Conservation (phyloP, 208 protist genomes). For the Strigomonas culicis region DNA sequence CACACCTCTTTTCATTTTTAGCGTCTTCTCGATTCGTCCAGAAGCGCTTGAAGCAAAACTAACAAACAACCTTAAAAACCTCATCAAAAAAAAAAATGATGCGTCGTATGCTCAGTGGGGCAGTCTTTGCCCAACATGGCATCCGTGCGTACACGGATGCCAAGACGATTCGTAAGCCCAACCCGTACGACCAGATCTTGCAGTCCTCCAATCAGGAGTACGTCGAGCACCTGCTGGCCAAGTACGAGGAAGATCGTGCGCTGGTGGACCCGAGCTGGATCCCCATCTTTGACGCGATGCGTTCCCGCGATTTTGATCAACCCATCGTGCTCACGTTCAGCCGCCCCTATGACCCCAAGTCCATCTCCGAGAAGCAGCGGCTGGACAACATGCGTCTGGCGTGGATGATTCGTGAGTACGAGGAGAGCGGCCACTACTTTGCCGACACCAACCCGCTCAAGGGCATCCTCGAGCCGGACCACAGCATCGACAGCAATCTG, state of each 20-base stretch:
- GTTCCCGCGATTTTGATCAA: constrained; percentile 32
- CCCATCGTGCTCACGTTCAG: constrained; percentile 76
- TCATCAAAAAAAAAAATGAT: constrained; percentile 44
- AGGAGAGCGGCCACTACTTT: constrained; percentile 79
- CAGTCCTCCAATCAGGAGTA: constrained; percentile 68
- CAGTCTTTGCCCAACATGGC: constrained; percentile 1
- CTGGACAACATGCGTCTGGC: constrained; percentile 88
- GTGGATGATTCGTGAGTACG: constrained; percentile 89
- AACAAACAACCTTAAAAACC: not conserved
- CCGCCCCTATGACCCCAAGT: constrained; percentile 50
- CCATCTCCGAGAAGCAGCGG: constrained; percentile 71
- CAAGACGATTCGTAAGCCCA: constrained; percentile 70
- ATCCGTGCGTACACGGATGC: constrained; percentile 67
- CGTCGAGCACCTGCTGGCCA: constrained; percentile 68
- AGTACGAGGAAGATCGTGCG: constrained; percentile 70
- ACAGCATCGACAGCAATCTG: constrained; percentile 19
- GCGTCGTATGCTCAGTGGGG: constrained; percentile 44
- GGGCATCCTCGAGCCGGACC: constrained; percentile 17
- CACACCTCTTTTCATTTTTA: not conserved
- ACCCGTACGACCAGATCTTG: constrained; percentile 74
- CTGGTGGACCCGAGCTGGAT: constrained; percentile 79
- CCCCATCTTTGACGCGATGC: constrained; percentile 74
- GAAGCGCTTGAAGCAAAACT: too few species aligned
- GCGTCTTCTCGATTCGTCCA: not conserved
- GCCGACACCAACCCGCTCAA: constrained; percentile 76